phyloP scores from a whole-genome alignment of 768 basidiomycete genomes.

The Trametes punicea region DNA sequence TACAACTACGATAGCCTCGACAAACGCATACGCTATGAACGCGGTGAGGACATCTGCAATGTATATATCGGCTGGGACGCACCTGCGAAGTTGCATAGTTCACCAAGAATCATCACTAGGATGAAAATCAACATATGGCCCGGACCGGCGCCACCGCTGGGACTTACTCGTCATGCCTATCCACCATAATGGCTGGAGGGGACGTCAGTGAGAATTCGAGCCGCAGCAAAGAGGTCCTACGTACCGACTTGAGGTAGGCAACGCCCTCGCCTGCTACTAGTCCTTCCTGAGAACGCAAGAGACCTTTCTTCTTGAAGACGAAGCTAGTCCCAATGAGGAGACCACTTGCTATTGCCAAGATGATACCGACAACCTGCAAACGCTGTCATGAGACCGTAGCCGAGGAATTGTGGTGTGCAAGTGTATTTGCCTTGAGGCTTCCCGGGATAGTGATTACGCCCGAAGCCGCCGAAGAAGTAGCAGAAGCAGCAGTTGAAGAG shows the following conservation, averaged over 20 bases:
- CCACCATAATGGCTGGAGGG: constrained; percentile 82
- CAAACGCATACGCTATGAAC: constrained; percentile 75
- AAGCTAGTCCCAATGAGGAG: constrained; percentile 89
- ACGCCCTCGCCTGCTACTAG: constrained; percentile 81
- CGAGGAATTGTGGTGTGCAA: background rate
- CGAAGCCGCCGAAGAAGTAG: constrained; percentile 22
- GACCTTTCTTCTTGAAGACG: constrained; percentile 97
- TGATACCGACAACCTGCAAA: constrained; percentile 65
- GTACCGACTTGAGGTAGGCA: constrained; percentile 89
- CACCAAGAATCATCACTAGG: constrained; percentile 88
- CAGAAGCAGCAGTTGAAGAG: constrained; percentile 21
- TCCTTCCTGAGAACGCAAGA: constrained; percentile 78
- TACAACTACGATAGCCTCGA: constrained; percentile 90
- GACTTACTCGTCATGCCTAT: constrained; percentile 80
- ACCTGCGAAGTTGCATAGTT: constrained; percentile 85
- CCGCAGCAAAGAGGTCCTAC: too few relatives aligned
- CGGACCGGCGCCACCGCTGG: too few relatives aligned
- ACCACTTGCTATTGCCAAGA: constrained; percentile 76
- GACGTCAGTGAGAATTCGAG: background rate
- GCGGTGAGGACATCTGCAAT: constrained; percentile 26
- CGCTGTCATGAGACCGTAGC: background rate
- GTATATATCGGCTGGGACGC: constrained; percentile 27
- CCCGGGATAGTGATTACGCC: constrained; percentile 20
- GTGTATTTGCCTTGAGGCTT: constrained; percentile 25
- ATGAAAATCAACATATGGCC: background rate